Evolutionary conservation across 805 yeast genomes (phyloP), one percentile per base, ranked within the genome.

Genomic region (Candida easanensis): DNA sequence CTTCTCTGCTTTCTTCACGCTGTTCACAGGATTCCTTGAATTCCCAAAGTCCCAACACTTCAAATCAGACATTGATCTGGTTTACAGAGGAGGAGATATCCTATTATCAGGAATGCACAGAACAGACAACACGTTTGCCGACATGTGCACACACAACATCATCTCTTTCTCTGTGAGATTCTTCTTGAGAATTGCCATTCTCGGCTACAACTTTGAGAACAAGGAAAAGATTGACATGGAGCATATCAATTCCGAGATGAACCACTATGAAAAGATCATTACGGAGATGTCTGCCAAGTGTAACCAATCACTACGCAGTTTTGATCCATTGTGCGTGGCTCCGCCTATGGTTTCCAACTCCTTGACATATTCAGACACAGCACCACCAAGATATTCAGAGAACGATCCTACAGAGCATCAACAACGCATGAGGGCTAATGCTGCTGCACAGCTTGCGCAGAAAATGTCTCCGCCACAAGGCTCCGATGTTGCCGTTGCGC

Each of bases 1-100:
- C 38, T 51, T 48, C 25, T 50, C 58, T 14, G 51, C 61, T 2
- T 58, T 55, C 45, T 56, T 52, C 41, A 44, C 59, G 4, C 33
- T 58, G 31, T 52, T 58, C 34, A 49, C 54, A 7, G 52, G 58
- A 17, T 32, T 48, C 4, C 27, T 56, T 11, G 62, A 57, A 22
- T 46, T 48, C 36, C 60, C 61, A 11, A 39, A 15, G 4, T 42
- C 53, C 1, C 32, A 33, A 11, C 20, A 28, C 13, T 35, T 50
- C 6, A 46, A 33, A 25, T 33, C 33, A n/a, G 60, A 57, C 28
- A 21, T 58, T 2, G 32, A 38, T 4, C 34, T 57, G 14, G 32
- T 56, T 9, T 25, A 37, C 14, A 32, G 28, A 2, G 45, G 45
- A 9, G 31, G 48, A 4, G 21, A 44, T 6, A 38, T 27, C 4